Conservation (phyloP, 1,284 basidiomycete species). For the Cutaneotrichosporon mucoides region DNA sequence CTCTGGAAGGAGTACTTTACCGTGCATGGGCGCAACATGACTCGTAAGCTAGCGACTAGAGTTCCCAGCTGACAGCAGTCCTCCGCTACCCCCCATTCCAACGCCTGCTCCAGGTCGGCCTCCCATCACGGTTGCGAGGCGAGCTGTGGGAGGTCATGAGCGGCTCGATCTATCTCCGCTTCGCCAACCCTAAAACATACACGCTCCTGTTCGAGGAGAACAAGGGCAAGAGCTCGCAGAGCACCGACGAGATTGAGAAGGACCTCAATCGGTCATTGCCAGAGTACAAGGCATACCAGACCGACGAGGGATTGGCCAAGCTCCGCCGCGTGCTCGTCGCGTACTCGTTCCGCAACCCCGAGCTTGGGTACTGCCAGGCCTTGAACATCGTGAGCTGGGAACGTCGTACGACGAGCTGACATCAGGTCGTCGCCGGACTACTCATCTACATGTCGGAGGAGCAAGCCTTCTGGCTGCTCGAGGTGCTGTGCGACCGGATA, state of each 20-base stretch:
- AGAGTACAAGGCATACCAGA: conserved; percentile 91
- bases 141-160: conserved; percentile 99
- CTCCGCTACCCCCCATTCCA: conserved; percentile 95
- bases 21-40: conserved; percentile 50
- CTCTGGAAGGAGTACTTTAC: conserved; percentile 88
- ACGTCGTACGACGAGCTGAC: too few relatives aligned
- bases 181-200: conserved; percentile 81
- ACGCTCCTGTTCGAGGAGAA: conserved; percentile 73
- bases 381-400: conserved; percentile 79
- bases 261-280: conserved; percentile 92
- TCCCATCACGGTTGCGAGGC: conserved; percentile 90
- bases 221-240: conserved; percentile 73
- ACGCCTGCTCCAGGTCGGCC: conserved; percentile 90
- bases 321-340: conserved; percentile 89
- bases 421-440: not conserved
- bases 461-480: conserved; percentile 96
- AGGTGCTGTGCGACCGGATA: conserved; percentile 90
- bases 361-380: conserved; percentile 73
- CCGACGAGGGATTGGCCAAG: conserved; percentile 74
- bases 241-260: conserved; percentile 99
- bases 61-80: conserved; percentile 56
- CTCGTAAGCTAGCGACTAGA: conserved; percentile 26
- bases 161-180: conserved; percentile 88
- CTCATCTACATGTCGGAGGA: conserved; percentile 96
- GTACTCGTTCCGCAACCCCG: conserved; percentile 96